These are phyloP conservation scores for Ramichloridium luteum DNA, from an alignment of 2,329 filamentous ascomycete species.

Conservation along the genomic window DNA sequence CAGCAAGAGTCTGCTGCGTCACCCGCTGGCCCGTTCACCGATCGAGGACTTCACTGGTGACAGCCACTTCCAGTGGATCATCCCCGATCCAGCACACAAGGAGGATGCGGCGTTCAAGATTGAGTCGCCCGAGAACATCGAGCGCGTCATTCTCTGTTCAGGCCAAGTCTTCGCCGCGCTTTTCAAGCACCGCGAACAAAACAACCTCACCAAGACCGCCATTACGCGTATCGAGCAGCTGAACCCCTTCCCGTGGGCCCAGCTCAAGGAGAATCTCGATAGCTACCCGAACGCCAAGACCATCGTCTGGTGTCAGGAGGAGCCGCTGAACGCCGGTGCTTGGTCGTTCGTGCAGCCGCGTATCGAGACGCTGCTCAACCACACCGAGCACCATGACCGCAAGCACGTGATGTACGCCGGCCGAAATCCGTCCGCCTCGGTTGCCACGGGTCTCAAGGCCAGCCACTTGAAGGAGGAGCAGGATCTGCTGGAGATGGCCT, in stretches of 20 bases:
- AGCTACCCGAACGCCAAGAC: conserved; percentile 94
- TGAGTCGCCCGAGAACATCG: conserved; percentile 70
- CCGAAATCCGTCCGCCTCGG: conserved; percentile 81
- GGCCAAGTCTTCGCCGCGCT: conserved; percentile 90
- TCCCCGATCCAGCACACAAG: conserved; percentile 77
- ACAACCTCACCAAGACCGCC: conserved; percentile 79
- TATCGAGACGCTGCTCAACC: conserved; percentile 89
- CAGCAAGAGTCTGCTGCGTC: conserved; percentile 90
- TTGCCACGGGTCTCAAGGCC: conserved; percentile 84
- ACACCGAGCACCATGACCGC: conserved; percentile 82
- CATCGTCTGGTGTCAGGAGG: conserved; percentile 94
- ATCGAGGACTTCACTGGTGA: conserved; percentile 86
- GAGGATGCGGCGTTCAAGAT: conserved; percentile 48
- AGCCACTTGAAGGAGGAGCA: conserved; percentile 87
- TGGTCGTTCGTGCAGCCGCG: conserved; percentile 97
- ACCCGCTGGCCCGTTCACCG: conserved; percentile 77
- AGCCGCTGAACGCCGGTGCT: conserved; percentile 90
- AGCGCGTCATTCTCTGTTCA: conserved; percentile 86
- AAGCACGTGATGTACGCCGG: conserved; percentile 97
- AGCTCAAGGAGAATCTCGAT: conserved; percentile 92
- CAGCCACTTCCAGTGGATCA: conserved; percentile 94
- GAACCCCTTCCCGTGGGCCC: conserved; percentile 97
- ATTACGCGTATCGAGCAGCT: conserved; percentile 95
- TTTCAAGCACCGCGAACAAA: conserved; percentile 77
- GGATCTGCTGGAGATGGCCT: conserved; percentile 59